Percentiles rank a stretch among this genome's conserved stretches.
Evolutionary conservation across 73 alveolate genomes (phyloP).

Genomic region (Stentor roeselii): DNA sequence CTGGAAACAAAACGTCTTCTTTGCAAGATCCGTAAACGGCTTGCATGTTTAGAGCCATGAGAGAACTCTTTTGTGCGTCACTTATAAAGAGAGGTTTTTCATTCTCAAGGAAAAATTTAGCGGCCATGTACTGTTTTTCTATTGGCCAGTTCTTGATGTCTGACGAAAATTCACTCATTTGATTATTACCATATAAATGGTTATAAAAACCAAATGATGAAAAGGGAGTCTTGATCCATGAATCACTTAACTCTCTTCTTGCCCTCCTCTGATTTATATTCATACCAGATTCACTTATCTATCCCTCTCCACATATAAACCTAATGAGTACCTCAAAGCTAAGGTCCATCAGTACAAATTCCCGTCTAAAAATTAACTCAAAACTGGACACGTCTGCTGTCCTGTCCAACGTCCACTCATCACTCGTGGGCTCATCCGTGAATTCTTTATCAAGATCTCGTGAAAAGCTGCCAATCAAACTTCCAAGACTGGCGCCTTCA

Average conservation of each 20-base stretch:
- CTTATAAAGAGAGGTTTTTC: neutral
- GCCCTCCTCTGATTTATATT: neutral
- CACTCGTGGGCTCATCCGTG: neutral
- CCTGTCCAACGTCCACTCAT: neutral
- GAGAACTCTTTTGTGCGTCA: neutral
- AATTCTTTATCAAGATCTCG: neutral
- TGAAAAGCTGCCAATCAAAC: neutral
- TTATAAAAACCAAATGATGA: neutral
- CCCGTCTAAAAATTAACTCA: neutral
- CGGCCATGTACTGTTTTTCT: slow-evolving; percentile 14
- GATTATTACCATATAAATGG: neutral
- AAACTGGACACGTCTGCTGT: neutral
- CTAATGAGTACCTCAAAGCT: no score
- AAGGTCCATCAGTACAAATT: neutral
- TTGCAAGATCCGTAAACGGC: slow-evolving; percentile 4
- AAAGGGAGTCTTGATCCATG: neutral
- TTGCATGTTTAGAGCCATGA: slow-evolving; percentile 10
- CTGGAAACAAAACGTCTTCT: slow-evolving; percentile 2
- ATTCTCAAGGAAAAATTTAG: neutral
- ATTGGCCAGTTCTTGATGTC: neutral
- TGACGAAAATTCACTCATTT: neutral
- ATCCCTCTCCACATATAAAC: neutral
- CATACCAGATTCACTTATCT: neutral
- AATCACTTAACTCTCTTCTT: neutral
- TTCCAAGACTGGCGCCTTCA: neutral